phyloP scores from a whole-genome alignment of 2,329 filamentous ascomycete species.

The Botrytis hyacinthi region DNA sequence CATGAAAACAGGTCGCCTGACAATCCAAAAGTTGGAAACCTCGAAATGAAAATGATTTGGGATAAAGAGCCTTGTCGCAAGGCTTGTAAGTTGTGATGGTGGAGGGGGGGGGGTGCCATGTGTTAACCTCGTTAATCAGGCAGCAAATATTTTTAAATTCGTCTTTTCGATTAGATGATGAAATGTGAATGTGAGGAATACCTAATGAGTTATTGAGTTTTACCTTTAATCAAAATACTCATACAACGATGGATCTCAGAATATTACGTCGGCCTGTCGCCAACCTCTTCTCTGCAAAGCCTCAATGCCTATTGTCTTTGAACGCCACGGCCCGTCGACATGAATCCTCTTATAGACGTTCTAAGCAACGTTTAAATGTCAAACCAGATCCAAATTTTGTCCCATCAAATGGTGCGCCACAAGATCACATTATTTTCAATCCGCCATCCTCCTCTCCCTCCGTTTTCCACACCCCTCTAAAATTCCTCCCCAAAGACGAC shows the following conservation, averaged over 20 bases:
- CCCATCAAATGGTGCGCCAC: constrained; percentile 37
- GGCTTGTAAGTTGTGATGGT: background rate
- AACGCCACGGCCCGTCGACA: constrained; percentile 35
- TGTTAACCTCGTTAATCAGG: background rate
- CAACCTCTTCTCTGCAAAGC: constrained; percentile 31
- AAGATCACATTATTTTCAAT: constrained; percentile 55
- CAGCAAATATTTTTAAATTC: constrained; percentile 4
- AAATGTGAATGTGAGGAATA: background rate
- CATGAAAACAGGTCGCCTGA: constrained; percentile 6
- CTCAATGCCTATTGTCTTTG: constrained; percentile 34
- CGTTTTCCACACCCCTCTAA: constrained; percentile 64
- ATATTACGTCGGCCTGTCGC: constrained; percentile 35
- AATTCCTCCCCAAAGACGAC: constrained; percentile 57
- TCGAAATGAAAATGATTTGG: background rate
- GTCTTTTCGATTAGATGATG: background rate
- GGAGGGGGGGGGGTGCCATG: no score
- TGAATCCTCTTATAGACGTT: constrained; percentile 39
- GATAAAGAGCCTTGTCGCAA: background rate
- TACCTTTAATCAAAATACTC: background rate
- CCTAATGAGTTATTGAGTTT: background rate
- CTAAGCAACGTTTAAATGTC: constrained; percentile 47
- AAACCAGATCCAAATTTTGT: constrained; percentile 61
- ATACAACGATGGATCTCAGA: constrained; percentile 35
- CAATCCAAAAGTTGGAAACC: background rate
- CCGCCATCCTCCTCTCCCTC: constrained; percentile 54